These are phyloP conservation scores for Scorias spongiosa DNA, from an alignment of 2,329 filamentous ascomycete genomes.

Conservation along the genomic window DNA sequence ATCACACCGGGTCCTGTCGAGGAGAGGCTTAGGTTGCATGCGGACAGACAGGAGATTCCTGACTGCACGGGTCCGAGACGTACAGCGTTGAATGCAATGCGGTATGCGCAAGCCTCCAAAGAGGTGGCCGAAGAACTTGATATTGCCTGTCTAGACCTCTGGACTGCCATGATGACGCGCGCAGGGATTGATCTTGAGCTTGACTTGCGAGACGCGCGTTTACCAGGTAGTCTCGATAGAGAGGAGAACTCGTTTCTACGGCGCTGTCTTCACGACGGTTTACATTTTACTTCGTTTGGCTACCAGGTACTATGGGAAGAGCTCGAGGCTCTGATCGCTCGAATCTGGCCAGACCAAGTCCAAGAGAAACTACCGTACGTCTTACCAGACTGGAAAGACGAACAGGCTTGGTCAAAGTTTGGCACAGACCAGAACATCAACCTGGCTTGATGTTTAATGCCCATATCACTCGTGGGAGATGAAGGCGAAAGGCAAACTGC, in stretches of 20 bases:
- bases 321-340: conserved; percentile 35
- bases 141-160: conserved; percentile 62
- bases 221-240: conserved; percentile 43
- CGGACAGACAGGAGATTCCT: conserved; percentile 22
- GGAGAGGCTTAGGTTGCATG: conserved; percentile 47
- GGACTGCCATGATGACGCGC: conserved; percentile 58
- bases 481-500: too few relatives aligned
- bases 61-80: conserved; percentile 21
- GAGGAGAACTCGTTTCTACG: conserved; percentile 40
- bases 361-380: conserved; percentile 37
- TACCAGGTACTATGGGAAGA: conserved; percentile 42
- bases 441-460: too few relatives aligned
- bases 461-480: too few relatives aligned
- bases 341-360: conserved; percentile 39
- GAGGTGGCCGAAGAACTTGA: conserved; percentile 41
- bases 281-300: conserved; percentile 43
- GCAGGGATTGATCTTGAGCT: conserved; percentile 35
- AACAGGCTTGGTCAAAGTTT: conserved; percentile 9
- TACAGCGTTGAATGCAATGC: conserved; percentile 46
- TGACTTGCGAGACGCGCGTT: conserved; percentile 19
- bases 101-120: conserved; percentile 50
- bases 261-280: conserved; percentile 40
- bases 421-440: too few relatives aligned
- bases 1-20: conserved; percentile 74
- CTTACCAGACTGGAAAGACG: conserved; percentile 38